These are phyloP conservation scores for Onygena corvina DNA, from an alignment of 2,329 filamentous ascomycete genomes.

Conservation along the genomic window DNA sequence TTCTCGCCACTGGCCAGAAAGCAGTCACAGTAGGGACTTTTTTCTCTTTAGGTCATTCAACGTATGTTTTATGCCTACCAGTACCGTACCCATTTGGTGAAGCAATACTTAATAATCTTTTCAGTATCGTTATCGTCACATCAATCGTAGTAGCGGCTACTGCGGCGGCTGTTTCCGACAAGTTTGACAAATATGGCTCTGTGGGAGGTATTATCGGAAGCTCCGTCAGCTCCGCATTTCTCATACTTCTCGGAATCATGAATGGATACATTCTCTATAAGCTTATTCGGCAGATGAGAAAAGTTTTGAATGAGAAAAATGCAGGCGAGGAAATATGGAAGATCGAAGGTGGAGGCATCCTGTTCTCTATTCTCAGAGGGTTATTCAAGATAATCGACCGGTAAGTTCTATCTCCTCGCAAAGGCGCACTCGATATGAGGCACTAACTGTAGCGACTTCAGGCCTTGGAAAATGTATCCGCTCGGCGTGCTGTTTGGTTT, in stretches of 20 bases:
- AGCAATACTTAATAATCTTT: background rate
- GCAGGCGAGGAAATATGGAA: slow-evolving; percentile 46
- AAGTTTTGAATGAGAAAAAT: slow-evolving; percentile 42
- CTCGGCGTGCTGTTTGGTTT: slow-evolving; percentile 79
- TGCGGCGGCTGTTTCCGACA: slow-evolving; percentile 64
- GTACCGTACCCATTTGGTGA: background rate
- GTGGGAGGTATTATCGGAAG: slow-evolving; percentile 85
- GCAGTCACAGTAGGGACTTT: slow-evolving; percentile 90
- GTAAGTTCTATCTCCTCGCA: slow-evolving; percentile 17
- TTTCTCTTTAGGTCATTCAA: slow-evolving; percentile 87
- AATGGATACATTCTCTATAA: slow-evolving; percentile 79
- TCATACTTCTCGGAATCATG: slow-evolving; percentile 68
- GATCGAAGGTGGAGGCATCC: slow-evolving; percentile 63
- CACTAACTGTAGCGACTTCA: slow-evolving; percentile 12
- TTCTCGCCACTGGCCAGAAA: slow-evolving; percentile 71
- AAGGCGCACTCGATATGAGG: background rate
- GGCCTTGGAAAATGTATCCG: slow-evolving; percentile 86
- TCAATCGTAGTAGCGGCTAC: slow-evolving; percentile 88
- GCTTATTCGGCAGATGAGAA: slow-evolving; percentile 56
- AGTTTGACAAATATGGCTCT: slow-evolving; percentile 66
- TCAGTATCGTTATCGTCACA: slow-evolving; percentile 68
- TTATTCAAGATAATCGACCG: slow-evolving; percentile 62
- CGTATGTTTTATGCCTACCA: slow-evolving; percentile 34
- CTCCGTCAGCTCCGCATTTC: slow-evolving; percentile 68
- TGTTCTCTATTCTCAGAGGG: slow-evolving; percentile 58